These are phyloP conservation scores for Globisporangium apiculatum DNA, from an alignment of 352 stramenopile genomes.

Conservation along the genomic window DNA sequence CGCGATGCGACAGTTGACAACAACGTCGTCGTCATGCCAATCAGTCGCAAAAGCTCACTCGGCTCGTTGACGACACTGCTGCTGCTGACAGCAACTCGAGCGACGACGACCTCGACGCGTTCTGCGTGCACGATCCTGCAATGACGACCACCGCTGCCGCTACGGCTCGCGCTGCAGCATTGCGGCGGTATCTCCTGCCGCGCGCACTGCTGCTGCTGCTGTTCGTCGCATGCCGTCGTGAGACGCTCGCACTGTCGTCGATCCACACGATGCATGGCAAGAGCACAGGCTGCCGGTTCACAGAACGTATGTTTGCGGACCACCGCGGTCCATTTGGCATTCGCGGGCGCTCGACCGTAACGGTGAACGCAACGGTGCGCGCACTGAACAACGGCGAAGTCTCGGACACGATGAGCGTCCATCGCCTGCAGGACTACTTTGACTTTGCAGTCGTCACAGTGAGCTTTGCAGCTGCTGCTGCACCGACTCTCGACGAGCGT, in stretches of 20 bases:
- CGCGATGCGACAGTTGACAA: conserved; percentile 24
- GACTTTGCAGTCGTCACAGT: conserved; percentile 64
- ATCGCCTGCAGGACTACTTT: conserved; percentile 70
- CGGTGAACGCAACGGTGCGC: conserved; percentile 39
- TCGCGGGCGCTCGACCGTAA: conserved; percentile 37
- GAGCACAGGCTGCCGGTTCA: conserved; percentile 53
- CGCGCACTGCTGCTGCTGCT: conserved; percentile 22
- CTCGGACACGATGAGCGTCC: conserved; percentile 58
- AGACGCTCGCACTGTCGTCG: conserved; percentile 32
- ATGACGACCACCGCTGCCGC: background rate
- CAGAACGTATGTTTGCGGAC: conserved; percentile 79
- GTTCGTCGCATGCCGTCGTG: conserved; percentile 17
- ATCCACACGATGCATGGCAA: conserved; percentile 54
- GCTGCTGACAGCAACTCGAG: background rate
- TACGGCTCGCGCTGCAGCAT: background rate
- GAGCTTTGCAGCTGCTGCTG: conserved; percentile 44
- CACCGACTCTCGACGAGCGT: conserved; percentile 40
- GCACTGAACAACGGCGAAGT: conserved; percentile 47
- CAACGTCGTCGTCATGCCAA: no score
- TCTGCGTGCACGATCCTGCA: no score
- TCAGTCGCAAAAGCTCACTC: no score
- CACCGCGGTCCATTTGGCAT: conserved; percentile 40
- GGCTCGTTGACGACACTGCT: no score
- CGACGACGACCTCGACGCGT: background rate
- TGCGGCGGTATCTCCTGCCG: conserved; percentile 11